These are phyloP conservation scores for Colletotrichum sp. DNA, from an alignment of 2,329 filamentous ascomycete species.

Conservation along the genomic window DNA sequence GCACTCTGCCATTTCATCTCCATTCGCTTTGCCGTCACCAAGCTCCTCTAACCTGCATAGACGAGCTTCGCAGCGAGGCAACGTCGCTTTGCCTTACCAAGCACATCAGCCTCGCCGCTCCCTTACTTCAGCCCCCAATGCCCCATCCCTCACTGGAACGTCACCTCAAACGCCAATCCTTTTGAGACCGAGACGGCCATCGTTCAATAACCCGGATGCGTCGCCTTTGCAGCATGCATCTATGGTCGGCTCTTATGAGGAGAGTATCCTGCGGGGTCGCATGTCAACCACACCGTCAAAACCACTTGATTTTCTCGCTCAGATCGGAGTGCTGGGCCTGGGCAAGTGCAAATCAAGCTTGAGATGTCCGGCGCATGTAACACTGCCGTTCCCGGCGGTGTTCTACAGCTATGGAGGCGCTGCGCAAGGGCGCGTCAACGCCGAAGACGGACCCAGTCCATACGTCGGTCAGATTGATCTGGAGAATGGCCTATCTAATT, in stretches of 20 bases:
- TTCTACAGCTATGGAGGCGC: conserved; percentile 91
- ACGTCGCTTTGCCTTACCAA: conserved; percentile 70
- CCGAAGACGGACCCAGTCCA: conserved; percentile 88
- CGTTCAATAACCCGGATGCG: conserved; percentile 69
- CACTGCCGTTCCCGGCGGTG: conserved; percentile 88
- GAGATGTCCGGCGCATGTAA: conserved; percentile 88
- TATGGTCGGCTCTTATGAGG: conserved; percentile 98
- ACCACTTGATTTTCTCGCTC: conserved; percentile 89
- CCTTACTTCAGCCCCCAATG: conserved; percentile 63
- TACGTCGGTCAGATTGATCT: conserved; percentile 95
- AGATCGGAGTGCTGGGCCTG: conserved; percentile 90
- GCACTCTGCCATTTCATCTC: conserved; percentile 61
- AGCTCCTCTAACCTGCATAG: conserved; percentile 25
- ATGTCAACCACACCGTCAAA: conserved; percentile 98
- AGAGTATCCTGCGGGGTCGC: conserved; percentile 90
- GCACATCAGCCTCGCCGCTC: conserved; percentile 81
- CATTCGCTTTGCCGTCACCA: conserved; percentile 45
- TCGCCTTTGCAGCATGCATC: conserved; percentile 87
- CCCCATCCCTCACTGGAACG: conserved; percentile 38
- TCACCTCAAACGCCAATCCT: conserved; percentile 57
- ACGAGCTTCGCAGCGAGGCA: conserved; percentile 54
- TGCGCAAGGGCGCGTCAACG: conserved; percentile 64
- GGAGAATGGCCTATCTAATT: conserved; percentile 74
- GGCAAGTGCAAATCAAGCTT: conserved; percentile 88
- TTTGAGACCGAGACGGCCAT: conserved; percentile 67